Conservation (phyloP, 306 rosid species). For the Inga laurina region DNA sequence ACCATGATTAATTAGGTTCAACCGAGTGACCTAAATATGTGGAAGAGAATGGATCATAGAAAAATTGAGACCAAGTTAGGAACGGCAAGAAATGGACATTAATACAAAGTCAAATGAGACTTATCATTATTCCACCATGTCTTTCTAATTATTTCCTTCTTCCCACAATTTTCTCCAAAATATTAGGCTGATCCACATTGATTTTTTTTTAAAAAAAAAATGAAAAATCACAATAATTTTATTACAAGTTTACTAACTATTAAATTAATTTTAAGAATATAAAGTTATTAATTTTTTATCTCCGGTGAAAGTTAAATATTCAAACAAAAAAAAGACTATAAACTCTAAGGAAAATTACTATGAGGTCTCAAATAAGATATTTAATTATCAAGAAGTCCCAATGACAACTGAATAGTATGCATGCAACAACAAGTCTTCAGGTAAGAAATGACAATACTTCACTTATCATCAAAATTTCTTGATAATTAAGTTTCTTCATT, state of each 20-base stretch:
- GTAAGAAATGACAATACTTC: too few relatives aligned
- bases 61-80: constrained; percentile 2
- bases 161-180: constrained; percentile 20
- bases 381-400: too few relatives aligned
- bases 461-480: too few relatives aligned
- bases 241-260: too few relatives aligned
- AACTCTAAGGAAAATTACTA: neutral
- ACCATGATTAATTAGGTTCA: constrained; percentile 24
- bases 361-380: too few relatives aligned
- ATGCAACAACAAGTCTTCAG: too few relatives aligned
- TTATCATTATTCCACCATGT: constrained; percentile 30
- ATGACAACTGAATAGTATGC: too few relatives aligned
- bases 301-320: too few relatives aligned
- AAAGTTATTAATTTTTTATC: neutral
- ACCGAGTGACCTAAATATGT: constrained; percentile 23
- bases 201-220: too few relatives aligned
- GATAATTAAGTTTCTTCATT: too few relatives aligned
- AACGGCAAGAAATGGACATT: constrained; percentile 13
- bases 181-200: neutral
- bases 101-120: constrained; percentile 33
- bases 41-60: constrained; percentile 39
- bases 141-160: constrained; percentile 22
- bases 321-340: neutral
- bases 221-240: neutral
- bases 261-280: too few relatives aligned